Percentiles rank a stretch among this genome's conserved stretches.
Evolutionary conservation across 129 eudicot species (phyloP).

Genomic region (Dittrichia graveolens): DNA sequence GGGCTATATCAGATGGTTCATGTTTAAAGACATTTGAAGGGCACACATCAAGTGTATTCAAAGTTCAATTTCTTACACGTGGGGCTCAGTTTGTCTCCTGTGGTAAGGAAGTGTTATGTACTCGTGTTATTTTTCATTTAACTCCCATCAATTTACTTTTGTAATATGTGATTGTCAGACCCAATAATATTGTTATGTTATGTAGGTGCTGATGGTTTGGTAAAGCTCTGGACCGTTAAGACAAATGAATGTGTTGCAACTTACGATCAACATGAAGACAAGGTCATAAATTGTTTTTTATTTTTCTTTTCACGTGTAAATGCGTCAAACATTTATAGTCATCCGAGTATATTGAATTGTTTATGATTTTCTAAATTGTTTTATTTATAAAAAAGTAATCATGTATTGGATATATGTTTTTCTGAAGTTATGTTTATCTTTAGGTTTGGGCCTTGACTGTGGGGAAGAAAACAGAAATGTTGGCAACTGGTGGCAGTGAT

Average conservation of each 20-base stretch:
- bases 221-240: constrained; percentile 87
- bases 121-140: background rate
- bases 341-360: background rate
- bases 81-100: constrained; percentile 93
- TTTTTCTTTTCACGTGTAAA: background rate
- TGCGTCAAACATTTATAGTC: background rate
- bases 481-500: constrained; percentile 96
- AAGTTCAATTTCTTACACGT: constrained; percentile 79
- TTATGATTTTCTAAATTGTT: background rate
- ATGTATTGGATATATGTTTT: too few species aligned
- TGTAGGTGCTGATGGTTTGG: constrained; percentile 88
- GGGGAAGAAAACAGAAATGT: constrained; percentile 92
- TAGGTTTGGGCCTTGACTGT: constrained; percentile 95
- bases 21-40: constrained; percentile 96
- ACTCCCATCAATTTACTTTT: background rate
- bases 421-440: background rate
- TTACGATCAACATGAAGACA: constrained; percentile 91
- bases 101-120: constrained; percentile 42
- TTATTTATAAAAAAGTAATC: background rate
- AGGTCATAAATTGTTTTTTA: constrained; percentile 43
- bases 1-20: constrained; percentile 94
- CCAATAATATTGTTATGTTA: constrained; percentile 9
- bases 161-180: background rate
- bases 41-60: constrained; percentile 84
- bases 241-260: constrained; percentile 89